Evolutionary conservation across 345 rosid genomes (phyloP), one percentile per base, ranked within the genome.

Genomic region (Balakata baccata): DNA sequence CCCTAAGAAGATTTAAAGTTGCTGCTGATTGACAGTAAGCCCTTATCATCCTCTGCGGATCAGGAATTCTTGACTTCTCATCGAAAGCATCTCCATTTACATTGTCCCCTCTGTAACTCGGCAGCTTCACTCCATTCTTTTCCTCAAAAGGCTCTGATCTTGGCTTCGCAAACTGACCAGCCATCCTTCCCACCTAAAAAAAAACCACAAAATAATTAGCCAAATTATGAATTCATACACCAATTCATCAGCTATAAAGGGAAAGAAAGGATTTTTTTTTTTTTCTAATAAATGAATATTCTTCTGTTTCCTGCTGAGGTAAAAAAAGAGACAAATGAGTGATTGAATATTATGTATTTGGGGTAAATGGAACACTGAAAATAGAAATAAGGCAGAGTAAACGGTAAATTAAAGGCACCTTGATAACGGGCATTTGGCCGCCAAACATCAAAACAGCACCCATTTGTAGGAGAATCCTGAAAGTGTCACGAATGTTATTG

Each of bases 381-480:
- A 11, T 0, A 13, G 34, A 29, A 60, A 5, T 0, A 3, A 29
- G 29, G 7, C 34, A 29, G 7, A 59, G 34, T 1, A 20, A 70
- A 59, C 14, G 59, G 14, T 22, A 47, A 45, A 57, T 8, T 4
- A 43, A 43, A 12, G 38, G 1, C 7, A 77, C 80, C 80, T 77
- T 77, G 67, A 77, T 39, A 72, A 77, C 80, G 12, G 80, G 80
- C 80, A 77, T 67, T 77, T 77, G 80, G 29, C 80, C 80, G 16
- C 80, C 80, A 41, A 77, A 77, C 80, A 77, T 77, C 63, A 77
- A 53, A 60, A 77, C 80, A 34, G 64, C 80, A 5, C 80, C 73
- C 80, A 77, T 77, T 25, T 77, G 80, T 6, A 77, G 80, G 11
- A 77, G 72, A 50, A 77, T 72, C 66, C 80, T 72, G 69, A 77